A percentile compares a stretch with the other conserved stretches of the same genome.
These are phyloP conservation scores for Volvariella volvacea DNA, from an alignment of 1,284 basidiomycete genomes.

Conservation along the genomic window DNA sequence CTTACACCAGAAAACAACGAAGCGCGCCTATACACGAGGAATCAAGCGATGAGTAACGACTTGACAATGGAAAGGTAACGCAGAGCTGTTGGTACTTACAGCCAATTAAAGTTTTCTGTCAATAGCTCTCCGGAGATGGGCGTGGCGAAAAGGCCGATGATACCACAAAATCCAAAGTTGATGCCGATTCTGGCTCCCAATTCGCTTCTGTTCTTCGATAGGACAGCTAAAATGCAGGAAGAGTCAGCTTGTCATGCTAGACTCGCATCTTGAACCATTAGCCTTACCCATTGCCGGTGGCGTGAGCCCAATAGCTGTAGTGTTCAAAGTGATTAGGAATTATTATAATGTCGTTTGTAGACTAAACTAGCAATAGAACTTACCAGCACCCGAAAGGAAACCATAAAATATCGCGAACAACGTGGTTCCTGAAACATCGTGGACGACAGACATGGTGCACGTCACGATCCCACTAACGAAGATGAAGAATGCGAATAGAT, in stretches of 20 bases:
- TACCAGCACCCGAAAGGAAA: conserved; percentile 6
- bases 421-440: conserved; percentile 9
- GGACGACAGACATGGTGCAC: conserved; percentile 18
- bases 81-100: conserved; percentile 4
- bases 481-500: conserved; percentile 16
- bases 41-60: neutral
- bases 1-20: conserved; percentile 16
- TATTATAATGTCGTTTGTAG: too few species aligned
- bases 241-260: neutral
- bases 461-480: conserved; percentile 14
- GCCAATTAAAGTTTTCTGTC: conserved; percentile 17
- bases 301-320: conserved; percentile 3
- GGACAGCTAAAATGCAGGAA: neutral
- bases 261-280: neutral
- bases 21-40: conserved; percentile 2
- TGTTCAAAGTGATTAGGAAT: too few species aligned
- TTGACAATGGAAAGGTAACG: conserved; percentile 13
- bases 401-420: conserved; percentile 25
- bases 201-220: conserved; percentile 14
- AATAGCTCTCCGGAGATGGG: conserved; percentile 24
- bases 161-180: conserved; percentile 15
- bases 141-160: conserved; percentile 14
- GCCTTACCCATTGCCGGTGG: conserved; percentile 3
- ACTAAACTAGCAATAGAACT: conserved; percentile 5
- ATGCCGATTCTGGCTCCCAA: conserved; percentile 18